Base-by-base conservation (phyloP, 2,329 filamentous ascomycete species). In the Epichloe baconii region DNA sequence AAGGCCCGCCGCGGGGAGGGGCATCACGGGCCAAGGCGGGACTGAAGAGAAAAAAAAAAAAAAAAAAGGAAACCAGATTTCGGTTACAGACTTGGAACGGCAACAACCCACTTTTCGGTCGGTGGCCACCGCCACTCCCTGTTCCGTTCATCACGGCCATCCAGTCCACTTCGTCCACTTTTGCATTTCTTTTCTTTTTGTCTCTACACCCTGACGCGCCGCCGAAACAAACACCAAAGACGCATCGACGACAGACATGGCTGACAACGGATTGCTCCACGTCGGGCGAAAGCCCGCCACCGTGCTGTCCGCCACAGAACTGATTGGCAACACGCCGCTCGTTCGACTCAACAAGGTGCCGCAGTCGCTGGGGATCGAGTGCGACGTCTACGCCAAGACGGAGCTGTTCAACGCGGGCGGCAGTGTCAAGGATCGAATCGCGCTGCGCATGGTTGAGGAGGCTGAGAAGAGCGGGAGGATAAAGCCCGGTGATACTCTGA, bases 251-350 rank as follows among this genome's bases (percentile, higher is more conserved):
- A 40, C n/a, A 8, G 14, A 21, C 46, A 47, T 47, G 46, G 36
- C 46, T n/a, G 46, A 49, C 36, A 46, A 49, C 38, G 47, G 5
- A 47, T 36, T 54, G 38, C 47, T 46, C n/a, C 49, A 47, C 19
- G 43, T 34, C 46, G 52, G 49, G 49, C 67, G 64, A 52, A 59
- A 58, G 48, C 59, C 64, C 55, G 62, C 68, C 36, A 70, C 70
- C 36, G 72, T 73, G 47, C 62, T 80, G 62, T 83, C 81, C 52
- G 86, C 90, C 57, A 86, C 83, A 44, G 83, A 95, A 69, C 82
- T 96, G 58, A 96, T 98, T 61, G 91, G 90, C 63, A 91, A 94
- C 69, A 95, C 91, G 41, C 93, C 93, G n/a, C 82, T 98, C 50
- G 88, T 98, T 42, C 85, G 86, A 47, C 77, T 98, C 56, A 96